Conservation (phyloP, 345 rosid species). For the Chamaenerion angustifolium region DNA sequence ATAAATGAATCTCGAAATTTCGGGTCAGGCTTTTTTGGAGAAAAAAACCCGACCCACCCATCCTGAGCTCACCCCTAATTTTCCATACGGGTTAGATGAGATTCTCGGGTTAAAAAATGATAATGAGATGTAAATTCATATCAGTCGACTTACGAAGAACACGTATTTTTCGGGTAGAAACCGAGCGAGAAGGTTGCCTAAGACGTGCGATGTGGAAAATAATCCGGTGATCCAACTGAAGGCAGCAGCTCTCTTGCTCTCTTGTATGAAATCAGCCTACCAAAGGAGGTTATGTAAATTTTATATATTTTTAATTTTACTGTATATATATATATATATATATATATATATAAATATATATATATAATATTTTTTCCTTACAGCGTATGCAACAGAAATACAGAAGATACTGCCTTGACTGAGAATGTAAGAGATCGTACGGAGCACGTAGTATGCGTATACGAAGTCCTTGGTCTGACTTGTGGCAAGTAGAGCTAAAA, state of each 20-base stretch:
- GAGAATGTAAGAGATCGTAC: slow-evolving; percentile 36
- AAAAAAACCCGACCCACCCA: too few species aligned
- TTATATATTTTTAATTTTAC: too few species aligned
- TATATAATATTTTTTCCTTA: slow-evolving; percentile 13
- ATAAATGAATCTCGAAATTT: too few species aligned
- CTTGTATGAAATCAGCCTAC: slow-evolving; percentile 36
- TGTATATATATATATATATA: too few species aligned
- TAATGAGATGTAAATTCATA: too few species aligned
- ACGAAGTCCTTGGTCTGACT: slow-evolving; percentile 30
- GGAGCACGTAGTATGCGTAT: slow-evolving; percentile 37
- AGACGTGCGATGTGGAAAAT: slow-evolving; percentile 34
- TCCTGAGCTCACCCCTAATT: too few species aligned
- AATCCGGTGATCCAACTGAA: slow-evolving; percentile 44
- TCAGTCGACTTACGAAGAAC: slow-evolving; percentile 19
- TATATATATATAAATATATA: too few species aligned
- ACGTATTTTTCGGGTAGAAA: slow-evolving; percentile 40
- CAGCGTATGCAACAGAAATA: slow-evolving; percentile 38
- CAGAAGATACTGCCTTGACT: slow-evolving; percentile 48
- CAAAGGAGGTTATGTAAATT: slow-evolving; percentile 9
- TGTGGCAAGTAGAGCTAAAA: slow-evolving; percentile 34
- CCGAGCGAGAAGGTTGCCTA: slow-evolving; percentile 33
- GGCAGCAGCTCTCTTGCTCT: slow-evolving; percentile 27
- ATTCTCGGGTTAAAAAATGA: too few species aligned
- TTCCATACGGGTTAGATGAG: too few species aligned
- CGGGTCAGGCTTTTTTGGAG: too few species aligned